These are phyloP conservation scores for Cutaneotrichosporon sp. DNA, from an alignment of 1,284 basidiomycete species.

Conservation along the genomic window DNA sequence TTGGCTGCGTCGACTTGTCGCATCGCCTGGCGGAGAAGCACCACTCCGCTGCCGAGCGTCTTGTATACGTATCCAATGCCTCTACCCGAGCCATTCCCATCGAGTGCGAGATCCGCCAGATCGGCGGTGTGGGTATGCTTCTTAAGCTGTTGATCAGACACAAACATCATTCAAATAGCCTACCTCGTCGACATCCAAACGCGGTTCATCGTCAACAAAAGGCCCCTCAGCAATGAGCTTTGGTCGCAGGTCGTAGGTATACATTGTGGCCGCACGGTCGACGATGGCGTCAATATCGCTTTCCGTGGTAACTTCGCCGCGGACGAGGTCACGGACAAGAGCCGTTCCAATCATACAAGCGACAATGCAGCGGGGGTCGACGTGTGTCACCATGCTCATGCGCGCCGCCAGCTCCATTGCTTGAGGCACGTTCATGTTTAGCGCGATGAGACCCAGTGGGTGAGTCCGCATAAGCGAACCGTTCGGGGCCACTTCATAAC, in stretches of 20 bases:
- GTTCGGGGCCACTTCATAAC: slow-evolving; percentile 7
- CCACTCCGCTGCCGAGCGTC: slow-evolving; percentile 6
- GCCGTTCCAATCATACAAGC: slow-evolving; percentile 14
- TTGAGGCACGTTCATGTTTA: background rate
- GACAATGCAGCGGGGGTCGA: slow-evolving; percentile 12
- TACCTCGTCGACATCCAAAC: slow-evolving; percentile 8
- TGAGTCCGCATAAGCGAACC: slow-evolving; percentile 19
- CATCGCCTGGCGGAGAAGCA: slow-evolving; percentile 10
- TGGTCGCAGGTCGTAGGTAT: background rate
- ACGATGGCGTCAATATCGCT: slow-evolving; percentile 3
- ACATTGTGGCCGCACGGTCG: background rate
- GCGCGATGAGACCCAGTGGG: slow-evolving; percentile 6
- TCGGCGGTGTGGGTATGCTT: background rate
- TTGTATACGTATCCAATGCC: slow-evolving; percentile 20
- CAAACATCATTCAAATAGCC: background rate
- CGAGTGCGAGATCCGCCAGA: slow-evolving; percentile 9
- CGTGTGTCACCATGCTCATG: slow-evolving; percentile 10
- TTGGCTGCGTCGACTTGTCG: background rate
- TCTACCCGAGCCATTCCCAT: background rate
- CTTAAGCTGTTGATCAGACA: slow-evolving; percentile 5
- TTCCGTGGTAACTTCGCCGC: background rate
- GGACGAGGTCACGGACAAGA: slow-evolving; percentile 11
- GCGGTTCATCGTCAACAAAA: background rate
- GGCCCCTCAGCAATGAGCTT: background rate
- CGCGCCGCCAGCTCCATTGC: slow-evolving; percentile 10